A percentile compares a stretch with the other conserved stretches of the same genome.
Conservation (phyloP, 2,329 filamentous ascomycete genomes). For the Fusarium nygamai region DNA sequence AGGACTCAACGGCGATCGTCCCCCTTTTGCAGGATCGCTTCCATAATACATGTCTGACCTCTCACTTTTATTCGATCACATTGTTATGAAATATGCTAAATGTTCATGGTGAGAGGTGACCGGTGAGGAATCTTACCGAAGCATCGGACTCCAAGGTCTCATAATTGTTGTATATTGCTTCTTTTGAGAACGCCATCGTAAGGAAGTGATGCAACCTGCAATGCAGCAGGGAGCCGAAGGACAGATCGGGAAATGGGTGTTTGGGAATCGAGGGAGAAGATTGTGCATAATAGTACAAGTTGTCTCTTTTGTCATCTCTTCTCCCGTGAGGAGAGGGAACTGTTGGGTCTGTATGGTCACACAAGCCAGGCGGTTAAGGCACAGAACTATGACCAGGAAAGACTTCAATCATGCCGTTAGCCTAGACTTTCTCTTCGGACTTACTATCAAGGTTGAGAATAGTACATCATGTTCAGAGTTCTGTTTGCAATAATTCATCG, state of each 20-base stretch:
- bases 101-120: constrained; percentile 18
- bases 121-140: constrained; percentile 21
- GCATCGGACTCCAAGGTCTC: constrained; percentile 10
- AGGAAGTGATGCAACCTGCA: constrained; percentile 32
- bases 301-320: constrained; percentile 33
- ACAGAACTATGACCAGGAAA: background rate
- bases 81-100: constrained; percentile 1
- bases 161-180: constrained; percentile 31
- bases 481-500: background rate
- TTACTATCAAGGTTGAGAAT: background rate
- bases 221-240: constrained; percentile 13
- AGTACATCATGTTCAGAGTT: background rate
- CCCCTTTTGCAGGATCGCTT: constrained; percentile 2
- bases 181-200: constrained; percentile 24
- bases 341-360: background rate
- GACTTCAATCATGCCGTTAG: background rate
- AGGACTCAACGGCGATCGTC: constrained; percentile 1
- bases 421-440: background rate
- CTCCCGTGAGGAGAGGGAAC: constrained; percentile 29
- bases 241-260: constrained; percentile 18
- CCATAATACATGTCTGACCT: background rate
- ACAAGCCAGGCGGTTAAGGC: background rate
- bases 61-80: constrained; percentile 2
- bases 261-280: constrained; percentile 8
- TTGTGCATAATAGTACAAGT: constrained; percentile 1